Evolutionary conservation across 345 rosid genomes (phyloP).

Genomic region (Moricandia arvensis): DNA sequence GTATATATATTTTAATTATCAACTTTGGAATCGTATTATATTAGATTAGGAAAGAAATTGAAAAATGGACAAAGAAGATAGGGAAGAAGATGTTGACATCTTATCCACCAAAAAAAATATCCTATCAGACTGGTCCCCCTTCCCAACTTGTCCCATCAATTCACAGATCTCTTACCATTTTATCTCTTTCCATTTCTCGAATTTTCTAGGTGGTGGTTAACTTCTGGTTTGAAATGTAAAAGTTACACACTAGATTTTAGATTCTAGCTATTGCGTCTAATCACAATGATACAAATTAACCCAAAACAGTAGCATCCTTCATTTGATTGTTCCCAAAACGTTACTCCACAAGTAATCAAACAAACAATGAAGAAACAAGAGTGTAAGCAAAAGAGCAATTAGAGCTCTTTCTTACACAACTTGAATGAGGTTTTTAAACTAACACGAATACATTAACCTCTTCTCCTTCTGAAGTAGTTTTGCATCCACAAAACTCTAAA

Average conservation of each 20-base stretch:
- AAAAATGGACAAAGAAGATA: slow-evolving; percentile 48
- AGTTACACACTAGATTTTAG: neutral
- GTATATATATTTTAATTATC: too few relatives aligned
- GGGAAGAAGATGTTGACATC: slow-evolving; percentile 61
- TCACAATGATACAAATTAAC: neutral
- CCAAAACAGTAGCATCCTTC: neutral
- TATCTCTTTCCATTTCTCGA: neutral
- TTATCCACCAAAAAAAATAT: slow-evolving; percentile 45
- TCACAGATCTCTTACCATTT: slow-evolving; percentile 15
- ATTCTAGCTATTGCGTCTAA: neutral
- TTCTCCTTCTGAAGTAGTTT: slow-evolving; percentile 21
- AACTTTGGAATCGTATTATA: neutral
- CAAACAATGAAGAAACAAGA: slow-evolving; percentile 19
- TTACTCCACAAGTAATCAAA: slow-evolving; percentile 17
- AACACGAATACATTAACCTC: slow-evolving; percentile 26
- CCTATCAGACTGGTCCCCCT: slow-evolving; percentile 35
- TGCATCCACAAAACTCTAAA: slow-evolving; percentile 2
- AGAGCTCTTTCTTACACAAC: slow-evolving; percentile 23
- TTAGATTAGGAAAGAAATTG: neutral
- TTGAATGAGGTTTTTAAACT: slow-evolving; percentile 7
- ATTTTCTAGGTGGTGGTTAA: neutral
- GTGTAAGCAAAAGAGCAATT: slow-evolving; percentile 12
- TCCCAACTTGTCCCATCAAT: slow-evolving; percentile 27
- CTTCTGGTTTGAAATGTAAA: neutral
- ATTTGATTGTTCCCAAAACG: slow-evolving; percentile 36